Conservation (phyloP, 345 rosid species). For the Moringa oleifera region DNA sequence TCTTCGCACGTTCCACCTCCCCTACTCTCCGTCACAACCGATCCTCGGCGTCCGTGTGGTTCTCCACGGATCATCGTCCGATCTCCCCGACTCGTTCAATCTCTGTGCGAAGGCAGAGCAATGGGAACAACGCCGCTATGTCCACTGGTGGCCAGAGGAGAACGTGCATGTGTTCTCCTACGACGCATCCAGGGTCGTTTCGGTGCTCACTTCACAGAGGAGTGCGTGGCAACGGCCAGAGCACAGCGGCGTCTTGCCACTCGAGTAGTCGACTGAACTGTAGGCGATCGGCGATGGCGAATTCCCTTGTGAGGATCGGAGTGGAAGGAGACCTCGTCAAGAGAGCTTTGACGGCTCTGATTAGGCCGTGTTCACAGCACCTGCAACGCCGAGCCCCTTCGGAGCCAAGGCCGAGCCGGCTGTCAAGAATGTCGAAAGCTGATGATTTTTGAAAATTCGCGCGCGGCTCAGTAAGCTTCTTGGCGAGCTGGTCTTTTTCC, state of each 20-base stretch:
- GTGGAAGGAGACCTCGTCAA: slow-evolving; percentile 65
- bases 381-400: slow-evolving; percentile 47
- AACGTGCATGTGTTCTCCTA: slow-evolving; percentile 63
- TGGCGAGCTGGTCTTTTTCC: too few species aligned
- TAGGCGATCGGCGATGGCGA: slow-evolving; percentile 67
- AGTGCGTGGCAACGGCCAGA: slow-evolving; percentile 12
- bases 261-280: slow-evolving; percentile 45
- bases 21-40: too few species aligned
- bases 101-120: too few species aligned
- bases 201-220: slow-evolving; percentile 69
- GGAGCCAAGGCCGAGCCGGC: slow-evolving; percentile 59
- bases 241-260: slow-evolving; percentile 17
- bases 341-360: slow-evolving; percentile 56
- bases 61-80: too few species aligned
- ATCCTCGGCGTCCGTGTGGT: too few species aligned
- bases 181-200: slow-evolving; percentile 69
- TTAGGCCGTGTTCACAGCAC: slow-evolving; percentile 62
- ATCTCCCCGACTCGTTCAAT: too few species aligned
- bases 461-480: too few species aligned
- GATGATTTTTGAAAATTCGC: slow-evolving; percentile 21
- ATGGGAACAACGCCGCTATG: too few species aligned
- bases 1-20: too few species aligned
- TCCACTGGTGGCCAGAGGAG: too few species aligned
- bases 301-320: slow-evolving; percentile 67
- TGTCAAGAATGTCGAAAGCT: slow-evolving; percentile 41